A percentile compares a stretch with the other conserved stretches of the same genome.
These are phyloP conservation scores for Carallia brachiata DNA, from an alignment of 345 rosid genomes.

Conservation along the genomic window DNA sequence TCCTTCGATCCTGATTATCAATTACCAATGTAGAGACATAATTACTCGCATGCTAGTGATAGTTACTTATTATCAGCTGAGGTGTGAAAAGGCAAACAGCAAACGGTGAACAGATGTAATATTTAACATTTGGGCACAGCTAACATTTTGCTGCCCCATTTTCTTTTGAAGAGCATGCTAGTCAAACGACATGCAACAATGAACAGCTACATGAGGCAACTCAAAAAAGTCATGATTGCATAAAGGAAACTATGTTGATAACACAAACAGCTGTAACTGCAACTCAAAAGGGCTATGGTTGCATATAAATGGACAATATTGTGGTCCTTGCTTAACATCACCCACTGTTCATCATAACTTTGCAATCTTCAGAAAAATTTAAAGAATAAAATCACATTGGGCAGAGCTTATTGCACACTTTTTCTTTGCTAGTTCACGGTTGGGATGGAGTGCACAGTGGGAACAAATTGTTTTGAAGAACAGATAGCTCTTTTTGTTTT, in stretches of 20 bases:
- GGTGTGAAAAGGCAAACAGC: neutral
- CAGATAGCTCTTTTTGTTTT: neutral
- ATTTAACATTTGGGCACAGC: neutral
- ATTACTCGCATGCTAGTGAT: neutral
- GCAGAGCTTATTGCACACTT: too few species aligned
- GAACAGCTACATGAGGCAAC: neutral
- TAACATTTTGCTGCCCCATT: neutral
- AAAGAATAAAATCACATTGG: too few species aligned
- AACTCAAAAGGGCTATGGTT: neutral
- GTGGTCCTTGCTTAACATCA: too few species aligned
- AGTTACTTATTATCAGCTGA: neutral
- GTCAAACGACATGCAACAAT: neutral
- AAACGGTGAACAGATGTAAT: neutral
- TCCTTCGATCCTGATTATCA: conserved; percentile 70
- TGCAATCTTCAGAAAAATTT: neutral
- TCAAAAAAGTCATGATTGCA: neutral
- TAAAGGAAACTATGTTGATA: neutral
- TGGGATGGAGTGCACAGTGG: neutral
- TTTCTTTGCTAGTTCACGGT: too few species aligned
- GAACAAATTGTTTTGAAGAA: neutral
- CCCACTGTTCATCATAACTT: neutral
- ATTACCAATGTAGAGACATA: conserved; percentile 18
- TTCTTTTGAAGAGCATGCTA: neutral
- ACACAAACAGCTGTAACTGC: neutral
- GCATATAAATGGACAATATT: neutral